These are phyloP conservation scores for Cladophialophora chaetospira DNA, from an alignment of 2,329 filamentous ascomycete species.

Conservation along the genomic window DNA sequence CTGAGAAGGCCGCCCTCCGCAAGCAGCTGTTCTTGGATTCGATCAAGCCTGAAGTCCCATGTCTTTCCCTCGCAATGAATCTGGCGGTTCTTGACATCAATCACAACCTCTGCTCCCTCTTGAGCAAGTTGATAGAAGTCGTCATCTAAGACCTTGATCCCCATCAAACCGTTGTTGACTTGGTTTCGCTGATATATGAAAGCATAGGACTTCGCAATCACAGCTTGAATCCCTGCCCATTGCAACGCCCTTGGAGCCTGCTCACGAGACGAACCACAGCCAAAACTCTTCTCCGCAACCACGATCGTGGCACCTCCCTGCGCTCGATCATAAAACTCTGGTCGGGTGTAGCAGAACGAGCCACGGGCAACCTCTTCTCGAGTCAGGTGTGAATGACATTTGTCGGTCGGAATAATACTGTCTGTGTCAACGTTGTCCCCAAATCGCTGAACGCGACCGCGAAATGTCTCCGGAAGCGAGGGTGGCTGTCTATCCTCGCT, in stretches of 20 bases:
- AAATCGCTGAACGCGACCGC: conserved; percentile 12
- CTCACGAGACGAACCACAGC: conserved; percentile 15
- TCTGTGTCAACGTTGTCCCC: conserved; percentile 20
- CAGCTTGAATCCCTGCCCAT: conserved; percentile 11
- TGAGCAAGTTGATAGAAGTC: conserved; percentile 12
- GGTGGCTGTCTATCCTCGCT: background rate
- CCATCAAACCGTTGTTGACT: conserved; percentile 11
- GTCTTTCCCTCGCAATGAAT: conserved; percentile 6
- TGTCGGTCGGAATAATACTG: conserved; percentile 21
- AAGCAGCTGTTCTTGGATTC: conserved; percentile 18
- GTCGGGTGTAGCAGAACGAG: conserved; percentile 17
- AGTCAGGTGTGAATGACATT: conserved; percentile 17
- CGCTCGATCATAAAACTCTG: conserved; percentile 15
- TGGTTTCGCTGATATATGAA: conserved; percentile 18
- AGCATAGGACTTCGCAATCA: conserved; percentile 15
- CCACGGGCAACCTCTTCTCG: conserved; percentile 18
- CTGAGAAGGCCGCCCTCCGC: conserved; percentile 13
- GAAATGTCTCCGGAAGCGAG: conserved; percentile 11
- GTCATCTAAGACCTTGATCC: conserved; percentile 11
- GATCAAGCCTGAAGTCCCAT: conserved; percentile 11
- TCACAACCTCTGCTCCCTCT: conserved; percentile 6
- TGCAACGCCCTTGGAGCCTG: conserved; percentile 13
- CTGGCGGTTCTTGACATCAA: conserved; percentile 12
- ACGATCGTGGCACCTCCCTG: conserved; percentile 12
- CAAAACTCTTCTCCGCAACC: conserved; percentile 17